These are phyloP conservation scores for Pneumocystis jirovecii DNA, from an alignment of 1,139 yeast species.

Conservation along the genomic window DNA sequence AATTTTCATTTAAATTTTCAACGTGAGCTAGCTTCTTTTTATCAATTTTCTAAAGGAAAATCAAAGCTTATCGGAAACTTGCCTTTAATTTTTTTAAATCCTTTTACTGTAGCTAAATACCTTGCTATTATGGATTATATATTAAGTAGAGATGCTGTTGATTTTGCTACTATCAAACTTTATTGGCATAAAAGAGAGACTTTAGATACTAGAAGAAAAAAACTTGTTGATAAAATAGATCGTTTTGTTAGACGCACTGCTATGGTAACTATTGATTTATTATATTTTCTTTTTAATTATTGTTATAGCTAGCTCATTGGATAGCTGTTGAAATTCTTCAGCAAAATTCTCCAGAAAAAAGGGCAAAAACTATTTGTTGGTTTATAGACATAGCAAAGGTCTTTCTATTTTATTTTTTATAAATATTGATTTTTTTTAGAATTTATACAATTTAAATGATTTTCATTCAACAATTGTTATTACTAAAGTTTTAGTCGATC, in stretches of 20 bases:
- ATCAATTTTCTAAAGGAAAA: not conserved
- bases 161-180: not conserved
- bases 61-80: not conserved
- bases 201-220: not conserved
- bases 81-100: not conserved
- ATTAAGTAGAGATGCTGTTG: not conserved
- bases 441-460: not conserved
- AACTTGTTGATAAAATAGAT: not conserved
- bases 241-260: not conserved
- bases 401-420: not conserved
- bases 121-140: slow-evolving; percentile 1
- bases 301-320: not conserved
- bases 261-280: not conserved
- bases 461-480: not conserved
- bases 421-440: not conserved
- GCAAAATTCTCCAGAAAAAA: not conserved
- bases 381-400: not conserved
- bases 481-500: not conserved
- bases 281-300: not conserved
- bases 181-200: not conserved
- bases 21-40: not conserved
- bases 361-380: slow-evolving; percentile 1
- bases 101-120: not conserved
- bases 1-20: not conserved
- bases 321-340: not conserved